Evolutionary conservation across 2,329 filamentous ascomycete genomes (phyloP).

Genomic region (Ampelomyces quisqualis): DNA sequence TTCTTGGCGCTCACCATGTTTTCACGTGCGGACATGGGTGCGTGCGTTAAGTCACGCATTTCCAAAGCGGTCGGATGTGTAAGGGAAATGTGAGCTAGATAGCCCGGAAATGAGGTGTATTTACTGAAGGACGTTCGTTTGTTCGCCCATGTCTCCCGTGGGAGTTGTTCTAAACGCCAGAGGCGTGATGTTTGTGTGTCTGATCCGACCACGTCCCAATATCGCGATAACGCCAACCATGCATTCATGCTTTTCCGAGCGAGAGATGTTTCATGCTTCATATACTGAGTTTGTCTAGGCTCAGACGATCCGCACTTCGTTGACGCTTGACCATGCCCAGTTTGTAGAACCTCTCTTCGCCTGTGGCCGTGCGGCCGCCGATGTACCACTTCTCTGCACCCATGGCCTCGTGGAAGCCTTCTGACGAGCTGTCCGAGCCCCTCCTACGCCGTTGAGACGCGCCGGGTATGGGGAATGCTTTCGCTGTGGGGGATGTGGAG

Average conservation of each 20-base stretch:
- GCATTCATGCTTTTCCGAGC: constrained; percentile 18
- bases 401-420: constrained; percentile 72
- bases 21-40: constrained; percentile 10
- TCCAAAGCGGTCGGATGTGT: neutral
- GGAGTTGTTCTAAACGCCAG: constrained; percentile 12
- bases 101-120: constrained; percentile 14
- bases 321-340: constrained; percentile 72
- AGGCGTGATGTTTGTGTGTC: constrained; percentile 8
- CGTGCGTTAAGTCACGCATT: constrained; percentile 1
- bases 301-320: constrained; percentile 71
- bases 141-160: constrained; percentile 6
- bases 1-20: constrained; percentile 1
- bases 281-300: constrained; percentile 72
- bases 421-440: constrained; percentile 72
- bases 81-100: constrained; percentile 8
- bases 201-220: constrained; percentile 11
- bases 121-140: constrained; percentile 2
- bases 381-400: constrained; percentile 81
- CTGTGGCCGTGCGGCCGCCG: constrained; percentile 70
- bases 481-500: constrained; percentile 40
- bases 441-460: constrained; percentile 51
- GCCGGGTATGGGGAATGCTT: constrained; percentile 41
- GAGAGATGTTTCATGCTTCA: constrained; percentile 45
- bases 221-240: constrained; percentile 34
- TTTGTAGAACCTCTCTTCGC: constrained; percentile 82